These are phyloP conservation scores for Aspergillus pseudoviridinutans DNA, from an alignment of 2,329 filamentous ascomycete genomes.

Conservation along the genomic window DNA sequence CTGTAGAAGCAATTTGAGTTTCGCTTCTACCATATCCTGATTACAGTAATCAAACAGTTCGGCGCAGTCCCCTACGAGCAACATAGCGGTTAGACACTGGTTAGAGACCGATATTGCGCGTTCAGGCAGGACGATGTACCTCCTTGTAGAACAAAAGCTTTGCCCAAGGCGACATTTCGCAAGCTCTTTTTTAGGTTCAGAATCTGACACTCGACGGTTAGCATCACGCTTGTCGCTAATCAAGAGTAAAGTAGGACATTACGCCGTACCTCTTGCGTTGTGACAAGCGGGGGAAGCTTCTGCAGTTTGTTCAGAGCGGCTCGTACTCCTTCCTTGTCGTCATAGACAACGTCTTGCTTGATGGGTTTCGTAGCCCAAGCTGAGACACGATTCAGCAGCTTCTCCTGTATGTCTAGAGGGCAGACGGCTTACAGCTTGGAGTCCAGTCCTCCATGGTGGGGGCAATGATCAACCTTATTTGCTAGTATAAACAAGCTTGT, in stretches of 20 bases:
- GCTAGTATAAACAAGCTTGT: neutral
- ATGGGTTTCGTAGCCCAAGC: constrained; percentile 24
- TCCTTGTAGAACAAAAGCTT: constrained; percentile 90
- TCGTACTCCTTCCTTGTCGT: constrained; percentile 38
- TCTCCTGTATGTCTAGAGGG: neutral
- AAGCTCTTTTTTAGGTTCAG: constrained; percentile 72
- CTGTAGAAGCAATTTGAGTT: constrained; percentile 93
- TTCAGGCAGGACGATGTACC: constrained; percentile 44
- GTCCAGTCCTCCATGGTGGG: constrained; percentile 12
- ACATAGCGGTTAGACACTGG: constrained; percentile 6
- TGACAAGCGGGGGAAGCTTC: constrained; percentile 45
- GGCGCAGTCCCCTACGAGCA: constrained; percentile 66
- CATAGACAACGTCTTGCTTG: constrained; percentile 34
- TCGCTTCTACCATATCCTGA: constrained; percentile 83
- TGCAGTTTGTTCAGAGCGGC: constrained; percentile 41
- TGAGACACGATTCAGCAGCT: constrained; percentile 1
- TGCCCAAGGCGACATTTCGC: constrained; percentile 80
- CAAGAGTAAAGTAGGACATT: neutral
- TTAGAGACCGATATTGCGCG: neutral
- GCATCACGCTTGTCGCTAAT: constrained; percentile 3
- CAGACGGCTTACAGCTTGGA: constrained; percentile 13
- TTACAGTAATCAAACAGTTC: constrained; percentile 97
- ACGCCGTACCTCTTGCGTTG: constrained; percentile 38
- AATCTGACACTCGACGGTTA: constrained; percentile 46
- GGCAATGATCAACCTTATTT: constrained; percentile 2